These are phyloP conservation scores for Blastobotrys malaysiensis DNA, from an alignment of 1,139 yeast species.

Conservation along the genomic window DNA sequence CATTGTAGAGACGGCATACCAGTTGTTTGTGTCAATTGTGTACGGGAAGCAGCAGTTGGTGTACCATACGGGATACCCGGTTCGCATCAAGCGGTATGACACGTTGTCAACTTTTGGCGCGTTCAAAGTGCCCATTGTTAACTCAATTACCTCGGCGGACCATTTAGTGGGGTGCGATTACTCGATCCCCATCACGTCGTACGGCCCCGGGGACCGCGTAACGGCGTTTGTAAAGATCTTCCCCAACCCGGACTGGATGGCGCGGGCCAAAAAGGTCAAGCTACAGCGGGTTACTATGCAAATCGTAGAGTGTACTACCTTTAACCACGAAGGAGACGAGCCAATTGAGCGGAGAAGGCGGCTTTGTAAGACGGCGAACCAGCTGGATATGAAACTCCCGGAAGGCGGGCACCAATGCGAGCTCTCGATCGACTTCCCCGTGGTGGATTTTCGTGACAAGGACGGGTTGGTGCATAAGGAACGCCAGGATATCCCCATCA, in stretches of 20 bases:
- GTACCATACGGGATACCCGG: slow-evolving; percentile 32
- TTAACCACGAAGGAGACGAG: slow-evolving; percentile 31
- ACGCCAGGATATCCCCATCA: slow-evolving; percentile 34
- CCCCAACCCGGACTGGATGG: slow-evolving; percentile 36
- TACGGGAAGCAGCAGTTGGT: slow-evolving; percentile 23
- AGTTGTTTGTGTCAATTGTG: slow-evolving; percentile 31
- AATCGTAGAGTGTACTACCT: slow-evolving; percentile 34
- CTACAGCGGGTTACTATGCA: slow-evolving; percentile 34
- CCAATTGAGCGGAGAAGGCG: slow-evolving; percentile 30
- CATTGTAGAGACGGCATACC: slow-evolving; percentile 32
- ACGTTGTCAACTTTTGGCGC: slow-evolving; percentile 38
- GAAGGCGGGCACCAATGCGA: slow-evolving; percentile 28
- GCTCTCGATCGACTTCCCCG: slow-evolving; percentile 32
- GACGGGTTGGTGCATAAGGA: slow-evolving; percentile 32
- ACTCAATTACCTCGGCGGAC: slow-evolving; percentile 31
- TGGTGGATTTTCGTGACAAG: slow-evolving; percentile 24
- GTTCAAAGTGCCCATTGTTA: slow-evolving; percentile 30
- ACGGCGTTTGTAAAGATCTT: slow-evolving; percentile 28
- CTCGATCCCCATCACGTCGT: slow-evolving; percentile 34
- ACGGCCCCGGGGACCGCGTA: slow-evolving; percentile 37
- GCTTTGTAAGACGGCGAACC: slow-evolving; percentile 28
- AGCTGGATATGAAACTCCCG: slow-evolving; percentile 29
- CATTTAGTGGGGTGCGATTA: slow-evolving; percentile 35
- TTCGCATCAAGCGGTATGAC: slow-evolving; percentile 36
- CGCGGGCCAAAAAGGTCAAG: slow-evolving; percentile 34